Conservation (phyloP, 768 basidiomycete species). For the Lactifluus echinatus region DNA sequence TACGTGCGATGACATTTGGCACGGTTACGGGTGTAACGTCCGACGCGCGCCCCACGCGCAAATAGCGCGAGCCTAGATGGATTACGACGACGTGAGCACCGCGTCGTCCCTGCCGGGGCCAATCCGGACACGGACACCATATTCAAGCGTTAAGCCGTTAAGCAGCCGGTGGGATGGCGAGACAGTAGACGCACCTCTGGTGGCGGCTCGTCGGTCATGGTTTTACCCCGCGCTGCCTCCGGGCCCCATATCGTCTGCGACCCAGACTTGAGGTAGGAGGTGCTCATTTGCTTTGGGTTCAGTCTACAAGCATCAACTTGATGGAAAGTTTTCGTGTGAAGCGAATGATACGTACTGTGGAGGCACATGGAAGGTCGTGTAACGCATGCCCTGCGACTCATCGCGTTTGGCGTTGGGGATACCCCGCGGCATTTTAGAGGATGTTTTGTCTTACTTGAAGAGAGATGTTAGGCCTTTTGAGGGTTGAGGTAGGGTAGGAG, state of each 20-base stretch:
- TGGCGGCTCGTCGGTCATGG: constrained; percentile 15
- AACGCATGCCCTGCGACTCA: constrained; percentile 66
- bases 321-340: not conserved
- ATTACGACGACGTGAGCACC: constrained; percentile 74
- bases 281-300: constrained; percentile 73
- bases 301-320: constrained; percentile 33
- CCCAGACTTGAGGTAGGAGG: constrained; percentile 72
- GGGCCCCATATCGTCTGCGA: constrained; percentile 65
- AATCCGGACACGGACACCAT: constrained; percentile 14
- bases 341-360: constrained; percentile 29
- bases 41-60: constrained; percentile 68
- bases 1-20: constrained; percentile 68
- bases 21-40: constrained; percentile 65
- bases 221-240: constrained; percentile 39
- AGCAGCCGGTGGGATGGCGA: not conserved
- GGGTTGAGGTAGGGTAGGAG: not conserved
- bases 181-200: constrained; percentile 21
- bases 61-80: constrained; percentile 66
- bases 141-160: not conserved
- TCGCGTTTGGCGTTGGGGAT: constrained; percentile 74
- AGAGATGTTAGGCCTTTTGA: not conserved
- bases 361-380: constrained; percentile 76
- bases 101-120: constrained; percentile 39
- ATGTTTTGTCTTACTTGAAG: not conserved
- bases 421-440: constrained; percentile 62